phyloP scores from a whole-genome alignment of 805 yeast genomes.

The Wickerhamiella qilinensis region DNA sequence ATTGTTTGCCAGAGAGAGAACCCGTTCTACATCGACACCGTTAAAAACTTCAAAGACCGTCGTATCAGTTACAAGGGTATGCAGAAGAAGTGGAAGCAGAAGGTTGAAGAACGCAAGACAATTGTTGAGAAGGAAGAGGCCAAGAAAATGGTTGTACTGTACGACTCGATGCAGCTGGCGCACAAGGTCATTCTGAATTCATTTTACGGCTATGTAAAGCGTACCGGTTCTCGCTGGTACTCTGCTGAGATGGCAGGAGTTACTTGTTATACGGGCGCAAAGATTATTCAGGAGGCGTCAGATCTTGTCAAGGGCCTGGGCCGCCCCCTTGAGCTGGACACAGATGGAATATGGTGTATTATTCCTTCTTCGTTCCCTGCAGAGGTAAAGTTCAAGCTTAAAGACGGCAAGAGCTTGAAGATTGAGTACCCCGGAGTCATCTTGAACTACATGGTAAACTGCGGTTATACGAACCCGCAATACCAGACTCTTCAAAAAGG shows the following conservation, averaged over 20 bases:
- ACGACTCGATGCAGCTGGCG: slow-evolving; percentile 90
- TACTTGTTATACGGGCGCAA: slow-evolving; percentile 94
- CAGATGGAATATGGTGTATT: slow-evolving; percentile 99
- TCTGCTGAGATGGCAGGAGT: slow-evolving; percentile 99
- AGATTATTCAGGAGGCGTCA: slow-evolving; percentile 95
- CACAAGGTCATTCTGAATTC: slow-evolving; percentile 94
- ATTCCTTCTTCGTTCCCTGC: slow-evolving; percentile 90
- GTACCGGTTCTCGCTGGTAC: slow-evolving; percentile 98
- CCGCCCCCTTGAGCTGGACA: slow-evolving; percentile 87
- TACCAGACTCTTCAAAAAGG: slow-evolving; percentile 69
- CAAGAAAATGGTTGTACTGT: slow-evolving; percentile 78
- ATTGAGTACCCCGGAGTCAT: slow-evolving; percentile 91
- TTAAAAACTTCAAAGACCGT: slow-evolving; percentile 84
- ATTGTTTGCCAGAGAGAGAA: slow-evolving; percentile 95
- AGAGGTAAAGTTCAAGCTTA: slow-evolving; percentile 20
- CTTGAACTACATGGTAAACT: slow-evolving; percentile 86
- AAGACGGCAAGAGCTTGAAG: slow-evolving; percentile 48
- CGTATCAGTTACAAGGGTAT: slow-evolving; percentile 89
- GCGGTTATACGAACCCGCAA: slow-evolving; percentile 81
- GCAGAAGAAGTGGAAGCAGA: slow-evolving; percentile 89
- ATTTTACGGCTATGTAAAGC: slow-evolving; percentile 95
- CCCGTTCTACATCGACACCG: slow-evolving; percentile 92
- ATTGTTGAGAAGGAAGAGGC: slow-evolving; percentile 63
- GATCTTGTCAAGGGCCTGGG: slow-evolving; percentile 82
- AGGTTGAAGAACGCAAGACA: slow-evolving; percentile 30